Evolutionary conservation across 352 stramenopile species (phyloP).

Genomic region (Phytophthora megakarya): DNA sequence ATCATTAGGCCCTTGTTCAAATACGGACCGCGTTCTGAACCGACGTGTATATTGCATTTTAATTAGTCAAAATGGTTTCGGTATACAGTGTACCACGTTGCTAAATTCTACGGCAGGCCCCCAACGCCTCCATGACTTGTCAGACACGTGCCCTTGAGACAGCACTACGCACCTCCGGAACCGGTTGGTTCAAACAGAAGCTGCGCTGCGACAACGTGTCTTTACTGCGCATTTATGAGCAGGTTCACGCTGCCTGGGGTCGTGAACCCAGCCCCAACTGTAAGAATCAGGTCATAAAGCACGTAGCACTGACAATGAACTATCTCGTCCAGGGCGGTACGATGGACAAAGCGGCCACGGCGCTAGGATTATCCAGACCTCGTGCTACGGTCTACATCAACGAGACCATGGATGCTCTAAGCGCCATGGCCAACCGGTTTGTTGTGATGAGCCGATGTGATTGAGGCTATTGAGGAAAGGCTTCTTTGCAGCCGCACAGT

Average conservation of each 20-base stretch:
- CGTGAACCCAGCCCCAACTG: not conserved
- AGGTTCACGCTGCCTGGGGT: not conserved
- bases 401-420: slow-evolving; percentile 4
- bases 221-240: not conserved
- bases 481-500: not conserved
- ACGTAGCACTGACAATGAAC: not conserved
- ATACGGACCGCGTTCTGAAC: no score
- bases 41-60: no score
- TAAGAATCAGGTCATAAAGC: not conserved
- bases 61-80: no score
- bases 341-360: slow-evolving; percentile 9
- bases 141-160: not conserved
- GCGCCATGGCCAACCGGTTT: not conserved
- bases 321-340: slow-evolving; percentile 3
- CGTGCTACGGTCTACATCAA: slow-evolving; percentile 22
- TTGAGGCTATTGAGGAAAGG: slow-evolving; percentile 7
- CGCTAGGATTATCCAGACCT: slow-evolving; percentile 12
- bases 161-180: slow-evolving; percentile 1
- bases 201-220: not conserved
- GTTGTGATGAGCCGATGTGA: not conserved
- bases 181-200: slow-evolving; percentile 1
- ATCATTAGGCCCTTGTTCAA: no score
- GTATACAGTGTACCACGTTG: no score
- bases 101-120: not conserved
- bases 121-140: not conserved